Percentiles rank a stretch among this genome's conserved stretches.
These are phyloP conservation scores for Rhodomyrtus psidioides DNA, from an alignment of 441 rosid species.

Conservation along the genomic window DNA sequence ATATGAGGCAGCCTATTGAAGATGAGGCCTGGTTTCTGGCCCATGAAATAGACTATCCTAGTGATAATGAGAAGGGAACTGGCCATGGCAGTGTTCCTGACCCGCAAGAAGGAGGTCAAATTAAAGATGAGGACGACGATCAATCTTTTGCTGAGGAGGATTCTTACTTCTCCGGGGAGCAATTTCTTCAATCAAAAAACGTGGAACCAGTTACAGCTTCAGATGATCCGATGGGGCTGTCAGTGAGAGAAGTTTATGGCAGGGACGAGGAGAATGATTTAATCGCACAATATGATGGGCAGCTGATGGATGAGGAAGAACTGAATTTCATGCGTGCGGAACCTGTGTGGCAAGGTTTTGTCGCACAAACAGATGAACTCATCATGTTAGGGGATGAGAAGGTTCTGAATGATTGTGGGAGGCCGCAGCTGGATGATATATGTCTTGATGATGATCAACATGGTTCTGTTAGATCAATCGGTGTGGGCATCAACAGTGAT, in stretches of 20 bases:
- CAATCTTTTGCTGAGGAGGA: constrained; percentile 93
- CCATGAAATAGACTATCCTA: constrained; percentile 97
- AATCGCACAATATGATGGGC: constrained; percentile 69
- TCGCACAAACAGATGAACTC: constrained; percentile 69
- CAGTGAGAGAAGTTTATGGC: constrained; percentile 55
- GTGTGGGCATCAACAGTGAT: constrained; percentile 89
- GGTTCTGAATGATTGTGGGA: constrained; percentile 33
- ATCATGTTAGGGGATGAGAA: constrained; percentile 55
- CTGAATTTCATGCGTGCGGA: constrained; percentile 63
- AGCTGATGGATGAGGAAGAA: constrained; percentile 80
- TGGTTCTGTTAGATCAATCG: constrained; percentile 90
- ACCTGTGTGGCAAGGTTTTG: constrained; percentile 98
- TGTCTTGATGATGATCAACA: constrained; percentile 78
- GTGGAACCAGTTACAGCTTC: constrained; percentile 53
- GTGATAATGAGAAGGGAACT: constrained; percentile 93
- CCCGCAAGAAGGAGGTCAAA: constrained; percentile 51
- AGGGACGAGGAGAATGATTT: constrained; percentile 51
- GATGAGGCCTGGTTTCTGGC: constrained; percentile 98
- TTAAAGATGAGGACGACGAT: constrained; percentile 81
- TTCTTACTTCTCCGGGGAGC: constrained; percentile 86
- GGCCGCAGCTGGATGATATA: constrained; percentile 47
- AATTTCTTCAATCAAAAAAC: constrained; percentile 53
- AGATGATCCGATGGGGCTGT: constrained; percentile 59
- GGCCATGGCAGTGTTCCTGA: constrained; percentile 77
- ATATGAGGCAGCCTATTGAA: constrained; percentile 94